Percentiles rank a stretch among this genome's conserved stretches.
phyloP scores from a whole-genome alignment of 495 filamentous ascomycete genomes.

The Friedmanniomyces endolithicus region DNA sequence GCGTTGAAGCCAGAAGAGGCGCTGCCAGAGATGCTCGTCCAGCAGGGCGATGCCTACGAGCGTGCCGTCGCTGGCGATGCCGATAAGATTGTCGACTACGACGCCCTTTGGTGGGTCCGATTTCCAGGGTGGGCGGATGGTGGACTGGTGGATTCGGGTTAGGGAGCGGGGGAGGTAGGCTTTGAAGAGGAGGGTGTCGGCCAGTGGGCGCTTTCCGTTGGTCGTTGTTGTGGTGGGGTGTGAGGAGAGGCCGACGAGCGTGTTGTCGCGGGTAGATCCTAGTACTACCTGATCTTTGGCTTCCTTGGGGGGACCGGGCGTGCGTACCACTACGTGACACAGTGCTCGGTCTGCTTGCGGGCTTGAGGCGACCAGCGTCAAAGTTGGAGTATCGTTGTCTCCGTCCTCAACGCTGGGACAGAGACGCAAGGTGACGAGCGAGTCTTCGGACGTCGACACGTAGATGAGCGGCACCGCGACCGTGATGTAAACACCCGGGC shows the following conservation, averaged over 20 bases:
- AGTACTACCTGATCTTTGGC: constrained; percentile 12
- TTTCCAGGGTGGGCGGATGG: constrained; percentile 27
- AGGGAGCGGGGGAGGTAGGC: constrained; percentile 25
- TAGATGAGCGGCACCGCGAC: constrained; percentile 22
- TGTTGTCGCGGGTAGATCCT: constrained; percentile 21
- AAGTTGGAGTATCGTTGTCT: not conserved
- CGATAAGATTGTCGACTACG: constrained; percentile 26
- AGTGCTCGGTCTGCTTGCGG: not conserved
- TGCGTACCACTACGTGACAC: constrained; percentile 4
- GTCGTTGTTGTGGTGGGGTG: not conserved
- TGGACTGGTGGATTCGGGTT: constrained; percentile 23
- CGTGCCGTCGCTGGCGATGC: constrained; percentile 26
- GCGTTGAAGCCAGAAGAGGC: constrained; percentile 20
- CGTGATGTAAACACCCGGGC: constrained; percentile 23
- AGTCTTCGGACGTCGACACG: constrained; percentile 27
- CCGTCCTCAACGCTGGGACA: not conserved
- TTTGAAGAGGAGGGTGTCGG: constrained; percentile 24
- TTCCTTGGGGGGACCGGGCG: not conserved
- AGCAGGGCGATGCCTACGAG: constrained; percentile 26
- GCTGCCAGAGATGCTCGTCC: constrained; percentile 9
- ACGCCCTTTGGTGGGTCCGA: constrained; percentile 14
- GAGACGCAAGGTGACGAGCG: constrained; percentile 21
- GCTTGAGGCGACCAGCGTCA: not conserved
- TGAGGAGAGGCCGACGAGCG: constrained; percentile 20
- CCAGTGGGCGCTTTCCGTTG: not conserved